Percentiles rank a stretch among this genome's conserved stretches.
Conservation (phyloP, 2,329 filamentous ascomycete genomes). For the Claviceps arundinis region DNA sequence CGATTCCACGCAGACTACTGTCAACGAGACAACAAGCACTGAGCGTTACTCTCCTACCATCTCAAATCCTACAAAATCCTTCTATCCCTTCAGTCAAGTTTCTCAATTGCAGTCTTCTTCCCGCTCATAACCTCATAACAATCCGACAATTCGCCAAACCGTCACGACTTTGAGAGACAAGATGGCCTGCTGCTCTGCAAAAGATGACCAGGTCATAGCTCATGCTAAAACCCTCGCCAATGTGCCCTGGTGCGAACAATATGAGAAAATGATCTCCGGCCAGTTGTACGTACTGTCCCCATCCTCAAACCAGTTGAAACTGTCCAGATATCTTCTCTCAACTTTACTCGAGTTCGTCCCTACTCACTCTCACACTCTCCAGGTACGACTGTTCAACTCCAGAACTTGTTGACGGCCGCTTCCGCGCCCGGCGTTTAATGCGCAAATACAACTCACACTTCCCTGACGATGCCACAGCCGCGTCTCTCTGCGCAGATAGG, state of each 20-base stretch:
- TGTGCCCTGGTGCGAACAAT: slow-evolving; percentile 45
- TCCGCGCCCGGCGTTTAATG: slow-evolving; percentile 39
- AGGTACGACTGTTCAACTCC: slow-evolving; percentile 38
- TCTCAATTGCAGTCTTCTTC: no score
- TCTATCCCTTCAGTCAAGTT: no score
- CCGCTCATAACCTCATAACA: no score
- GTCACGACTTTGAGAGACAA: neutral
- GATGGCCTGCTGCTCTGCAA: slow-evolving; percentile 18
- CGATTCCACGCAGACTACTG: no score
- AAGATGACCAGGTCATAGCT: slow-evolving; percentile 28
- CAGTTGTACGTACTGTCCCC: slow-evolving; percentile 32
- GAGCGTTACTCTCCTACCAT: no score
- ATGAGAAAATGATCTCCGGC: slow-evolving; percentile 51
- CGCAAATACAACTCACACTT: slow-evolving; percentile 47
- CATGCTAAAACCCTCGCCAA: slow-evolving; percentile 34
- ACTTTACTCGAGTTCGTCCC: neutral
- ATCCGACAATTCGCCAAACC: no score
- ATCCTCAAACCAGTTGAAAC: neutral
- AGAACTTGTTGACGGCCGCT: slow-evolving; percentile 35
- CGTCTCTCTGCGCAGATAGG: slow-evolving; percentile 25
- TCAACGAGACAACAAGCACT: no score
- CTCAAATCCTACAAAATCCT: no score
- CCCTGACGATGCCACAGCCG: slow-evolving; percentile 30
- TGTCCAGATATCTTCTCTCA: no score
- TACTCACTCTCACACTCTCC: neutral